Evolutionary conservation across 441 rosid species (phyloP), one percentile per base, ranked within the genome.

Genomic region (Breynia disticha): DNA sequence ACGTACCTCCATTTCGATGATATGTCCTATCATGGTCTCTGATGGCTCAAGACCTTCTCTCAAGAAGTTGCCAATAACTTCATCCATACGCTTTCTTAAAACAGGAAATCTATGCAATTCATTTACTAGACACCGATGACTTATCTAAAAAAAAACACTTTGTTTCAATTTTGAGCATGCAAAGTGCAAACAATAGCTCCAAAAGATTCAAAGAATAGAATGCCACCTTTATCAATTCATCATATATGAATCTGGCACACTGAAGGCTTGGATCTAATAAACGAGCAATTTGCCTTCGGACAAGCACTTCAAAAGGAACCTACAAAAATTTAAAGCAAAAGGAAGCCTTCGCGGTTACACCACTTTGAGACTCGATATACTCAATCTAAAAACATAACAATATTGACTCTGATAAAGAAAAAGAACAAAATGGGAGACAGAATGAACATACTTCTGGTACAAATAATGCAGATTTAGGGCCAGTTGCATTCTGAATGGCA

Each of bases 281-380:
- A 51, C 94, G 95, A 54, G 85, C 86, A 61, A 91, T 91, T 70
- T 91, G 97, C 76, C 95, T 82, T 62, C 91, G 76, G 59, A 91
- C 63, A 67, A 91, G 97, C 72, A 88, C 94, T 75, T 91, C 98
- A 77, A 91, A 91, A 46, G 98, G 98, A 51, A 88, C 87, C 97
- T 91, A 60, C 43, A 64, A n/a, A 28, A 38, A 15, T 76, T 7
- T 28, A 52, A 56, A 66, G 45, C 5, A 46, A 42, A 28, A 10
- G 14, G 5, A 32, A 7, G 32, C 14, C 44, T 46, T n/a, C n/a
- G 2, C 43, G 2, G 12, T 41, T 41, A 28, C 35, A 9, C 35
- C 35, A 28, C 35, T 28, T 28, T 4, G 35, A 28, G 8, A 28
- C 35, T 9, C 35, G n/a, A n/a, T n/a, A n/a, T n/a, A n/a, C n/a